These are phyloP conservation scores for Blakeslea trispora DNA, from an alignment of 371 early-diverging fungal species.

Conservation along the genomic window DNA sequence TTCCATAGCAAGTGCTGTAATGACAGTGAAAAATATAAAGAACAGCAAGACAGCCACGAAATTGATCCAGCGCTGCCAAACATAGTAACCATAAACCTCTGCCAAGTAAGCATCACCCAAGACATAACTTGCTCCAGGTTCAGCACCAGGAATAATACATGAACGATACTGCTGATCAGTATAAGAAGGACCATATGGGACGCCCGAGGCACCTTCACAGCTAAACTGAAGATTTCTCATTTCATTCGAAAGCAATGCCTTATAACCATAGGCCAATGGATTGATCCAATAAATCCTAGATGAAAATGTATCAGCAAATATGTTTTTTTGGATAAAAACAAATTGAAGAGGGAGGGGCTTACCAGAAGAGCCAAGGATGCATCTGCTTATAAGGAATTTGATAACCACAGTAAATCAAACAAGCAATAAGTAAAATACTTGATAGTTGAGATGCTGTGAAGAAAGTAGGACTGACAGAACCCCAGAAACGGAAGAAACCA, in stretches of 20 bases:
- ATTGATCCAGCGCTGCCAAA: constrained; percentile 51
- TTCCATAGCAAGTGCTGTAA: constrained; percentile 52
- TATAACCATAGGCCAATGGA: constrained; percentile 67
- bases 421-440: constrained; percentile 56
- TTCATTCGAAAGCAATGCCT: constrained; percentile 69
- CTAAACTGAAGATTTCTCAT: constrained; percentile 44
- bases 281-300: constrained; percentile 70
- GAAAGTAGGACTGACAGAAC: constrained; percentile 51
- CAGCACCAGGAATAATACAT: constrained; percentile 55
- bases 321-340: not conserved
- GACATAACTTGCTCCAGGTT: constrained; percentile 49
- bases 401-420: constrained; percentile 65
- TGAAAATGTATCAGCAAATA: constrained; percentile 42
- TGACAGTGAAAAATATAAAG: constrained; percentile 47
- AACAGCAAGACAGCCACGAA: constrained; percentile 53
- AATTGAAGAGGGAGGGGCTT: too few relatives aligned
- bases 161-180: constrained; percentile 49
- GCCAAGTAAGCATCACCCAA: constrained; percentile 56
- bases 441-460: constrained; percentile 59
- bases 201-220: constrained; percentile 45
- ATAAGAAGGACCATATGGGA: constrained; percentile 51
- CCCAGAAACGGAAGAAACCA: constrained; percentile 42
- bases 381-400: constrained; percentile 59
- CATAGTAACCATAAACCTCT: constrained; percentile 25
- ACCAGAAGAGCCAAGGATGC: constrained; percentile 75